Evolutionary conservation across 306 rosid genomes (phyloP).

Genomic region (Pyrus bretschneideri): DNA sequence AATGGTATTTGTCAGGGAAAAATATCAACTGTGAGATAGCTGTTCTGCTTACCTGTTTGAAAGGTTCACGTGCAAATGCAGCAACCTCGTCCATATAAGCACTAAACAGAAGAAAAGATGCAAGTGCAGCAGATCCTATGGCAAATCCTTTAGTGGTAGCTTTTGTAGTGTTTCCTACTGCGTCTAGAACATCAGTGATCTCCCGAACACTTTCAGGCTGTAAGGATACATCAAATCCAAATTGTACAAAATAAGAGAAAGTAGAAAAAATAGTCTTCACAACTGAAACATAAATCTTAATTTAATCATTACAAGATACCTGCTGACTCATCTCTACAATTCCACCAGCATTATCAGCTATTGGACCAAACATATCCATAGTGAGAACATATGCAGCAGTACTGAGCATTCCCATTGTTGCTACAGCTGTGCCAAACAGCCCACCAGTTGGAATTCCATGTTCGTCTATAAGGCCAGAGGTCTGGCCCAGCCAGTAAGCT

Average conservation of each 20-base stretch:
- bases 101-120: constrained; percentile 96
- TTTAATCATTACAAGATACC: constrained; percentile 40
- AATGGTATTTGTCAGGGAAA: constrained; percentile 1
- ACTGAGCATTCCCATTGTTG: constrained; percentile 99
- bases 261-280: constrained; percentile 9
- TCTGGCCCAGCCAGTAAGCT: constrained; percentile 89
- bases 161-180: constrained; percentile 96
- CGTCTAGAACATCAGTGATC: constrained; percentile 95
- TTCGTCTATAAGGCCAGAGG: constrained; percentile 81
- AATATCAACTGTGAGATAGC: background rate
- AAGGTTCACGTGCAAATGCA: constrained; percentile 64
- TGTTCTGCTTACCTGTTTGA: constrained; percentile 63
- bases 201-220: constrained; percentile 99
- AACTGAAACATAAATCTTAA: background rate
- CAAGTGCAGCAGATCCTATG: constrained; percentile 98
- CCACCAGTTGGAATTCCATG: constrained; percentile 87
- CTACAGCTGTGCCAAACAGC: constrained; percentile 97
- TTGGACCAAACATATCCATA: constrained; percentile 99
- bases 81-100: constrained; percentile 99
- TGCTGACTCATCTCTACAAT: constrained; percentile 99
- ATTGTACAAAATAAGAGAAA: background rate
- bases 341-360: constrained; percentile 99
- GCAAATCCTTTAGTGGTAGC: constrained; percentile 99
- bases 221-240: constrained; percentile 6
- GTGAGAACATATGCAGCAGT: constrained; percentile 99